Evolutionary conservation across 202 grass and related monocot species (phyloP).

Genomic region (Miscanthus sacchariflorus): DNA sequence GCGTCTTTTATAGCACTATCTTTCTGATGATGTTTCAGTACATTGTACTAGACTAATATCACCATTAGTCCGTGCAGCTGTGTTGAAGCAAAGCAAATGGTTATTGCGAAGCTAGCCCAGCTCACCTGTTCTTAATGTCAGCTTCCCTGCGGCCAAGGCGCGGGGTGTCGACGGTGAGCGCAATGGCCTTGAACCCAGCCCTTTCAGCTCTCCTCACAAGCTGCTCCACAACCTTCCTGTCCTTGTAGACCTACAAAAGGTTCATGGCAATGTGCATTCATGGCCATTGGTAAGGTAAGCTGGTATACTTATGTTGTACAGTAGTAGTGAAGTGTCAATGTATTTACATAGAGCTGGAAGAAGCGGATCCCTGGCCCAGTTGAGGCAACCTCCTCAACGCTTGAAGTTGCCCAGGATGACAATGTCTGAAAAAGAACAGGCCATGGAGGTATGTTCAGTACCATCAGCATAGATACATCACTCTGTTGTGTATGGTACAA

Average conservation of each 20-base stretch:
- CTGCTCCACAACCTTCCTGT: slow-evolving; percentile 90
- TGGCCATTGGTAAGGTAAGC: not conserved
- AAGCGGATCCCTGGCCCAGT: slow-evolving; percentile 97
- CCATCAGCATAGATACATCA: not conserved
- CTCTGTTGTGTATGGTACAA: slow-evolving; percentile 13
- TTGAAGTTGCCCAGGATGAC: slow-evolving; percentile 98
- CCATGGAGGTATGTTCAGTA: slow-evolving; percentile 9
- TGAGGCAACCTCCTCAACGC: slow-evolving; percentile 95
- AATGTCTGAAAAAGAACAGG: slow-evolving; percentile 62
- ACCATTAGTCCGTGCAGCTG: not conserved
- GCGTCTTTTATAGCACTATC: not conserved
- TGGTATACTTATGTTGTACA: not conserved
- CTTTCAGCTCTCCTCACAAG: slow-evolving; percentile 92
- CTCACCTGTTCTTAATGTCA: slow-evolving; percentile 94
- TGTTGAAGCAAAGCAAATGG: not conserved
- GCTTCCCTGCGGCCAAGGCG: slow-evolving; percentile 94
- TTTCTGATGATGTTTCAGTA: not conserved
- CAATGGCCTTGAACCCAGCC: slow-evolving; percentile 97
- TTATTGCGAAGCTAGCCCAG: not conserved
- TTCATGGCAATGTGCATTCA: not conserved
- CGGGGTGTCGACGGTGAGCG: slow-evolving; percentile 94
- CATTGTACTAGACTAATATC: not conserved
- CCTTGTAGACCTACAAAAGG: slow-evolving; percentile 81
- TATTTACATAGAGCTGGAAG: slow-evolving; percentile 88
- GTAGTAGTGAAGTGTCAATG: not conserved